Base-by-base conservation (phyloP, 2,329 filamentous ascomycete species). In the Colletotrichum sp. region DNA sequence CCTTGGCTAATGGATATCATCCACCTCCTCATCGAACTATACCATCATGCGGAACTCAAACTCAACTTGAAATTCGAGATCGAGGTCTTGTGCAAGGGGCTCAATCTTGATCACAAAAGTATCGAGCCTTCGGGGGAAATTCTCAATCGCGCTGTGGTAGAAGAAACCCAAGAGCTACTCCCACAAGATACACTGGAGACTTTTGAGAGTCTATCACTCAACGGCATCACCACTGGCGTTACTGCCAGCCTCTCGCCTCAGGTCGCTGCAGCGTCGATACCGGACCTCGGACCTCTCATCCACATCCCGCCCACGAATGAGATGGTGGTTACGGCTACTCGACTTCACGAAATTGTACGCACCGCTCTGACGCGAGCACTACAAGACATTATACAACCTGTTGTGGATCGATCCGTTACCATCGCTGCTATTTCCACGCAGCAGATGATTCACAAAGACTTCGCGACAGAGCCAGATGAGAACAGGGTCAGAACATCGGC, bases 51-150 rank as follows among this genome's bases (percentile, higher is more conserved):
- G 16, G 96, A 98, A 80, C 88, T 99, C 71, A 98, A 98, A 83
- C 91, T 99, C 48, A 98, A 98, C 79, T 93, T 98, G 67, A 99
- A 98, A 81, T 99, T 99, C 80, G 97, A 99, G 84, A 98, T 99
- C 73, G 97, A 99, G 84, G 96, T 99, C 30, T 90, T 99, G 28
- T 99, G 96, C 88, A 97, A 97, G 82, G 96, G 96, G 15, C 88
- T 99, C 18, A 94, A 93, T 70, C 89, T 98, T n/a, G 96, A 98
- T 77, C 94, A 98, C 84, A 98, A 97, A 85, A 93, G 91, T 75
- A 96, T 98, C 77, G 94, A 97, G 79, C 95, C 96, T 1, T 95
- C 96, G 1, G 93, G 94, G 26, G 93, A 96, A 81, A 97, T 99
- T 71, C 91, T 96, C 77, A 95, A 96, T 79, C 92, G 96, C 55